phyloP scores from a whole-genome alignment of 331 rosid species.

The Spiraea crenata region DNA sequence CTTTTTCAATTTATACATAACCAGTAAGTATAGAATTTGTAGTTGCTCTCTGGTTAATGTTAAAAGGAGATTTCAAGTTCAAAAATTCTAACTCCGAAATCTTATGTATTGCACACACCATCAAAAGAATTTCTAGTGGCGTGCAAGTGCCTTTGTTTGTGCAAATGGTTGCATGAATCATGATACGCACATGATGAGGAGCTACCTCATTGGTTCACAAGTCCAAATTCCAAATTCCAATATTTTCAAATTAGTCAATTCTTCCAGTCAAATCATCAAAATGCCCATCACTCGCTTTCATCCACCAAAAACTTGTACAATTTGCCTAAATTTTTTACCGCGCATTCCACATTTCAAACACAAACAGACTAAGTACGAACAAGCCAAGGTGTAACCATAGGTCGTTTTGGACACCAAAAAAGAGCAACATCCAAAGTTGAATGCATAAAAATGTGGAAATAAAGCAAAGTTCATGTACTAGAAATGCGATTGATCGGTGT shows the following conservation, averaged over 20 bases:
- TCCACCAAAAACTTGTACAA: background rate
- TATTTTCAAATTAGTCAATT: background rate
- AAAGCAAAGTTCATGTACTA: background rate
- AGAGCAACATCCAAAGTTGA: background rate
- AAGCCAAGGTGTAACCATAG: too few relatives aligned
- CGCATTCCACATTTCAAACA: background rate
- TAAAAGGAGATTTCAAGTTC: too few relatives aligned
- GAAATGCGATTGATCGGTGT: background rate
- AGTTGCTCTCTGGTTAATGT: too few relatives aligned
- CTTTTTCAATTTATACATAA: background rate
- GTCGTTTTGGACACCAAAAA: background rate
- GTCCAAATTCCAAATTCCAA: constrained; percentile 5
- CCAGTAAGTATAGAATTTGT: too few relatives aligned
- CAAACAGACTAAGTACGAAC: background rate
- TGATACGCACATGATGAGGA: constrained; percentile 19
- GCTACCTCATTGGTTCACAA: constrained; percentile 1
- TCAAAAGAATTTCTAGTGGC: constrained; percentile 4
- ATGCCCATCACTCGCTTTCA: background rate
- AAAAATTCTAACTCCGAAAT: too few relatives aligned
- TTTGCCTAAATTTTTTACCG: background rate
- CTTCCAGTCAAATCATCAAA: too few relatives aligned
- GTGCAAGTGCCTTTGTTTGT: background rate
- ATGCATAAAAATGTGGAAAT: background rate
- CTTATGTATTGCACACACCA: background rate
- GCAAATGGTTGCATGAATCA: constrained; percentile 1